Evolutionary conservation across 1,284 basidiomycete genomes (phyloP).

Genomic region (Pseudozyma hubeiensis): DNA sequence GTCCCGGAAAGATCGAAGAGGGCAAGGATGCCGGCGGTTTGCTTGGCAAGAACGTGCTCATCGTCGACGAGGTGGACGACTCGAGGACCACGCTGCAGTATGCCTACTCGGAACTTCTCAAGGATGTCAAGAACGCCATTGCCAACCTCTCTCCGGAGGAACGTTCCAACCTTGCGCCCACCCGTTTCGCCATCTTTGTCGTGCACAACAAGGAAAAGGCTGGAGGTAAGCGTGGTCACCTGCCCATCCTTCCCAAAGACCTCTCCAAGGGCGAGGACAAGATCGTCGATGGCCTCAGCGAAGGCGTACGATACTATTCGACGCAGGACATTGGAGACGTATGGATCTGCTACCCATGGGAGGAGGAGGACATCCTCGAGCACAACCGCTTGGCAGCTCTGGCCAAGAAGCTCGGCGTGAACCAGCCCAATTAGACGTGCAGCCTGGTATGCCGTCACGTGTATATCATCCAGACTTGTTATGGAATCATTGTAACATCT

Average conservation of each 20-base stretch:
- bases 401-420: conserved; percentile 60
- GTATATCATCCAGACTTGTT: conserved; percentile 36
- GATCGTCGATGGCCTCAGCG: conserved; percentile 58
- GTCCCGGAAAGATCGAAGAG: conserved; percentile 53
- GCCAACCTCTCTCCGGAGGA: conserved; percentile 56
- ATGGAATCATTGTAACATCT: conserved; percentile 34
- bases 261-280: conserved; percentile 48
- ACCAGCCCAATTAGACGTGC: conserved; percentile 38
- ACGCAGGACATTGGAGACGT: conserved; percentile 64
- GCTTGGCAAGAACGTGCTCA: conserved; percentile 67
- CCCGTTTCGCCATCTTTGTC: conserved; percentile 68
- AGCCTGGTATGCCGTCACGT: conserved; percentile 4
- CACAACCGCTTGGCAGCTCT: conserved; percentile 67
- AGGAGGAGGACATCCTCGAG: conserved; percentile 66
- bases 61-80: conserved; percentile 69
- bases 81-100: conserved; percentile 67
- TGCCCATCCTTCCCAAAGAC: conserved; percentile 60
- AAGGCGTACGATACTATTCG: conserved; percentile 66
- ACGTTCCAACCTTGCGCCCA: conserved; percentile 57
- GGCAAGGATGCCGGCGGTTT: conserved; percentile 62
- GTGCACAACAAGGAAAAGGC: conserved; percentile 67
- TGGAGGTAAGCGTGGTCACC: conserved; percentile 61
- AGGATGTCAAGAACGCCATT: conserved; percentile 62
- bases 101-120: conserved; percentile 67
- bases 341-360: conserved; percentile 68